Conservation (phyloP, 768 basidiomycete species). For the Neoboletus subvelutipes region DNA sequence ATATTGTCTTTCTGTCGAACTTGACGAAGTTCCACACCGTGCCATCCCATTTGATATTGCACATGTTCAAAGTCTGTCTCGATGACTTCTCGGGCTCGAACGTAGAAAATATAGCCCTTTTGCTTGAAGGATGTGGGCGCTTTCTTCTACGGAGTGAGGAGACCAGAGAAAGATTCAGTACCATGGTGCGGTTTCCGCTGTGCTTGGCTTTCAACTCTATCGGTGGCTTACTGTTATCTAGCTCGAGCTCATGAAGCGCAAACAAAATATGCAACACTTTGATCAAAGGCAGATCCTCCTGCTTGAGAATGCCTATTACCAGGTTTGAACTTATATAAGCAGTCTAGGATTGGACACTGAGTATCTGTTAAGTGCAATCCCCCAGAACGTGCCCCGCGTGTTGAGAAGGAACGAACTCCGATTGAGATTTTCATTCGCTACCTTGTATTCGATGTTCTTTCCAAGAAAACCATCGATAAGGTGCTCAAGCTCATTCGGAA, state of each 20-base stretch:
- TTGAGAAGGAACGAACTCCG: constrained; percentile 80
- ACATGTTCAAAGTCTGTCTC: constrained; percentile 95
- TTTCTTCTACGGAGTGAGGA: constrained; percentile 87
- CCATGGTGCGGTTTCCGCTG: constrained; percentile 60
- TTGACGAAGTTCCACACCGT: constrained; percentile 96
- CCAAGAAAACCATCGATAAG: constrained; percentile 94
- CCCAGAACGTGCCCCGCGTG: constrained; percentile 84
- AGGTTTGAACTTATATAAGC: constrained; percentile 45
- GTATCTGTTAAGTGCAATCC: constrained; percentile 79
- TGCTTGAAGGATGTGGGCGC: constrained; percentile 92
- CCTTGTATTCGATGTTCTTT: constrained; percentile 89
- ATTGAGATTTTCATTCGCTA: constrained; percentile 96
- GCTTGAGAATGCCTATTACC: constrained; percentile 98
- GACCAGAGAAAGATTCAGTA: constrained; percentile 80
- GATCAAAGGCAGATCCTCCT: constrained; percentile 87
- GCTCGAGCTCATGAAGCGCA: constrained; percentile 93
- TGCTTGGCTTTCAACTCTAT: not conserved
- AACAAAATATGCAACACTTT: constrained; percentile 90
- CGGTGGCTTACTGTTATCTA: constrained; percentile 34
- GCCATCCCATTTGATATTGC: constrained; percentile 86
- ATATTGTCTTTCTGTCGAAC: constrained; percentile 83
- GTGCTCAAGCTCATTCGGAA: constrained; percentile 91
- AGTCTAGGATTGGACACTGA: constrained; percentile 10
- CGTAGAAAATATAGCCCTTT: constrained; percentile 87
- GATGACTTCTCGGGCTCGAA: constrained; percentile 94